Conservation (phyloP, 805 yeast genomes). For the Candida peoriensis region DNA sequence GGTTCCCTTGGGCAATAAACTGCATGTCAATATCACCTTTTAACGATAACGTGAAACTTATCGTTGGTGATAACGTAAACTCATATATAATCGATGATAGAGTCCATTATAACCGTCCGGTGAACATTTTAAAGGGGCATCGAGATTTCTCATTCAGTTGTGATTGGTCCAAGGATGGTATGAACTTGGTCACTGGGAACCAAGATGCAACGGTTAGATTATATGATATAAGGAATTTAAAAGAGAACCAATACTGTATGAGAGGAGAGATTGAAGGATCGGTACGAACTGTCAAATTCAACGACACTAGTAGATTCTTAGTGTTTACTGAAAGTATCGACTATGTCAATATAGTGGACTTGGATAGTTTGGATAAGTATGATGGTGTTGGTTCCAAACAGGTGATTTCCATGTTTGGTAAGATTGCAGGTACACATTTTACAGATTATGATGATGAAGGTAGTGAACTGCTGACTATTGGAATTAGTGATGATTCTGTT, state of each 20-base stretch:
- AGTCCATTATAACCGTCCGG: slow-evolving; percentile 12
- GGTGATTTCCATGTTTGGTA: slow-evolving; percentile 50
- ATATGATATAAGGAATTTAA: slow-evolving; percentile 41
- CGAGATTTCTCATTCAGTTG: slow-evolving; percentile 54
- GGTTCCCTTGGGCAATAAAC: slow-evolving; percentile 46
- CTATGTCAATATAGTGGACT: slow-evolving; percentile 45
- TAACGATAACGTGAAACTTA: slow-evolving; percentile 33
- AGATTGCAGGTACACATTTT: slow-evolving; percentile 51
- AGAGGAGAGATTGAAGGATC: slow-evolving; percentile 39
- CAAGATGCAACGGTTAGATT: slow-evolving; percentile 55
- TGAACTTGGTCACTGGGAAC: slow-evolving; percentile 47
- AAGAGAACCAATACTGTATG: slow-evolving; percentile 26
- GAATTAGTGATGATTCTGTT: slow-evolving; percentile 47
- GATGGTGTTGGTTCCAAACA: slow-evolving; percentile 29
- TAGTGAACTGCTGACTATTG: slow-evolving; percentile 47
- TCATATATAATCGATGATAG: slow-evolving; percentile 43
- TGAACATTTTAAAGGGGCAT: slow-evolving; percentile 37
- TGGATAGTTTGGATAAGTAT: slow-evolving; percentile 21
- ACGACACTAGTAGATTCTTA: slow-evolving; percentile 38
- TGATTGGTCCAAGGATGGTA: slow-evolving; percentile 47
- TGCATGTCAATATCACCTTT: slow-evolving; percentile 39
- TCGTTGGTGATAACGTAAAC: slow-evolving; percentile 47
- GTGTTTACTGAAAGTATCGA: slow-evolving; percentile 58
- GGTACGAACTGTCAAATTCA: slow-evolving; percentile 48
- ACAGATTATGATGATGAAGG: slow-evolving; percentile 32